Evolutionary conservation across 495 filamentous ascomycete genomes (phyloP).

Genomic region (Podospora fimiseda): DNA sequence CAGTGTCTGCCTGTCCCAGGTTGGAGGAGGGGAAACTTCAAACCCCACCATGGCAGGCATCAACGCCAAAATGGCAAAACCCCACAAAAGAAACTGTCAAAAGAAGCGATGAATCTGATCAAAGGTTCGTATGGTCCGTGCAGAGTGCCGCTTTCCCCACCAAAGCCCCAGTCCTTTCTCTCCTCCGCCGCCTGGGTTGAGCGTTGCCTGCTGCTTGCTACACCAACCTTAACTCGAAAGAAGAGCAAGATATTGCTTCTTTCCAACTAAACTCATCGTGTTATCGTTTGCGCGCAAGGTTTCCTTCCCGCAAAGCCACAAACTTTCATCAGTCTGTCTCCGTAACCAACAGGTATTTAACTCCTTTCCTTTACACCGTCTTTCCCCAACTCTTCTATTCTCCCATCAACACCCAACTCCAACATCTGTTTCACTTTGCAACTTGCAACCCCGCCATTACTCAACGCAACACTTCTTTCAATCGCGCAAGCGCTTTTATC

Average conservation of each 20-base stretch:
- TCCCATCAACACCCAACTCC: not conserved
- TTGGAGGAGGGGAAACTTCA: no score
- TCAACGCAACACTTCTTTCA: not conserved
- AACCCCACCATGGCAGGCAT: conserved; percentile 1
- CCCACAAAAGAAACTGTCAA: not conserved
- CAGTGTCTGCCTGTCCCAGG: not conserved
- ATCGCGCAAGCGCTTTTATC: no score
- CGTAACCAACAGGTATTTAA: no score
- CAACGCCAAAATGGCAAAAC: not conserved
- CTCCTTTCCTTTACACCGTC: no score
- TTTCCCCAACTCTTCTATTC: not conserved
- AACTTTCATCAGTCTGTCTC: no score
- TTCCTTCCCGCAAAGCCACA: no score
- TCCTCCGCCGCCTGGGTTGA: no score
- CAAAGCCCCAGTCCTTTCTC: no score
- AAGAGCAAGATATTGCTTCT: no score
- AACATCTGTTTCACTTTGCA: not conserved
- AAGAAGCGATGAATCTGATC: not conserved
- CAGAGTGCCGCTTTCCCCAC: not conserved
- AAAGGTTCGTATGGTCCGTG: not conserved
- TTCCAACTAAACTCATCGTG: no score
- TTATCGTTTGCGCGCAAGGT: no score
- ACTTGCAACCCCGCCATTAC: not conserved
- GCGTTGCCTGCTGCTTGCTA: not conserved
- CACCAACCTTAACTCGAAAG: no score